Evolutionary conservation across 2,329 filamentous ascomycete species (phyloP).

Genomic region (Colletotrichum magnum): DNA sequence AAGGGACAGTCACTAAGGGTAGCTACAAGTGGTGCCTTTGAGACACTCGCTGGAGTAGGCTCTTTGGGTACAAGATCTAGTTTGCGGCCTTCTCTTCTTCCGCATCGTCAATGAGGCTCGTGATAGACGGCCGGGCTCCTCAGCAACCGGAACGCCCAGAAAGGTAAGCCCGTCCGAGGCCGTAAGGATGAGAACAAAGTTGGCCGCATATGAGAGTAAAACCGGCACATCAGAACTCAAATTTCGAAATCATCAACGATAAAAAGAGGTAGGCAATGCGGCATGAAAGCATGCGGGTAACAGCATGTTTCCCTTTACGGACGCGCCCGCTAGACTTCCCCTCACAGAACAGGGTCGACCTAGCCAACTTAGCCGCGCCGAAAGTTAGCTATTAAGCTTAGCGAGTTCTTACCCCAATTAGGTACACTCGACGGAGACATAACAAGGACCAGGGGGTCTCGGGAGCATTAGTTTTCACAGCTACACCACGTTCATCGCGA

Average conservation of each 20-base stretch:
- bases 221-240: too few relatives aligned
- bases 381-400: neutral
- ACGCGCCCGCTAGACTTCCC: too few relatives aligned
- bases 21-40: neutral
- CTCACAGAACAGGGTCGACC: too few relatives aligned
- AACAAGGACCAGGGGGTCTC: neutral
- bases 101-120: too few relatives aligned
- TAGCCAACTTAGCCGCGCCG: neutral
- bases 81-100: too few relatives aligned
- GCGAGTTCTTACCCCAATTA: neutral
- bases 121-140: neutral
- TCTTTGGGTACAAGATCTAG: conserved; percentile 4
- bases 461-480: neutral
- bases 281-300: too few relatives aligned
- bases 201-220: too few relatives aligned
- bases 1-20: neutral
- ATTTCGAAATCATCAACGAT: too few relatives aligned
- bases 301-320: too few relatives aligned
- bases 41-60: neutral
- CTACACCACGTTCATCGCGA: neutral
- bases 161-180: neutral
- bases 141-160: conserved; percentile 16
- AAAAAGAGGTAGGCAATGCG: too few relatives aligned
- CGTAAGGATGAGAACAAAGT: too few relatives aligned
- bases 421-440: neutral